Evolutionary conservation across 2,329 filamentous ascomycete genomes (phyloP), one percentile per base, ranked within the genome.

Genomic region (Phyllosticta paracitricarpa): DNA sequence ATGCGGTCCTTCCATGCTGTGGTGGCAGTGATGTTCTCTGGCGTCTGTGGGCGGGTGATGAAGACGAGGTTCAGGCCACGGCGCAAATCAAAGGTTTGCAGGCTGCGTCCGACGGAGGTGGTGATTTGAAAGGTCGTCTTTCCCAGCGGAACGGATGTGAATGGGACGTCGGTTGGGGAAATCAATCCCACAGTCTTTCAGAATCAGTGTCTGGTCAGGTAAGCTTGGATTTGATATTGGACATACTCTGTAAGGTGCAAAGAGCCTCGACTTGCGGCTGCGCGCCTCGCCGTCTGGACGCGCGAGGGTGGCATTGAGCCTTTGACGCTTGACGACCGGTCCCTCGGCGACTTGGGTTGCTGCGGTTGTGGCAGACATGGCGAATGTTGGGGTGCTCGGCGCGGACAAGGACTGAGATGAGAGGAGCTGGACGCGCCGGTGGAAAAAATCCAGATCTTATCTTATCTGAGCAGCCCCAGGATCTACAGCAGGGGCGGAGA

Each of bases 81-180:
- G 73, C 89, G 90, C 64, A 99, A 78, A 72, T 99, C 94, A 78
- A 99, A 99, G 0, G 94, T 99, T 76, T 99, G 94, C 55, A 99
- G 82, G 63, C 88, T 90, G 69, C 87, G 84, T 64, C 93, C 94
- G 64, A 95, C 89, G 0, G 91, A 97, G 30, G 94, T 99, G 35
- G 94, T 97, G 74, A 99, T 91, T 73, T 99, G 94, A 72, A 96
- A 99, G 3, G 91, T 96, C 0, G 90, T 93, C 76, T 96, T 96
- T 62, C 94, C 94, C 17, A 96, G 81, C 0, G 93, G 89, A 33
- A 95, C 83, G 5, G 89, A 88, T 2, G 93, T 92, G 71, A 99
- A 97, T 0, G 94, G 93, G 0, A 97, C 91, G 56, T 81, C 77
- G 2, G 93, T 97, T 0, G 94, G 91, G 4, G 94, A 97, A 1